Evolutionary conservation across 176 grass and related monocot genomes (phyloP).

Genomic region (Zizania latifolia): DNA sequence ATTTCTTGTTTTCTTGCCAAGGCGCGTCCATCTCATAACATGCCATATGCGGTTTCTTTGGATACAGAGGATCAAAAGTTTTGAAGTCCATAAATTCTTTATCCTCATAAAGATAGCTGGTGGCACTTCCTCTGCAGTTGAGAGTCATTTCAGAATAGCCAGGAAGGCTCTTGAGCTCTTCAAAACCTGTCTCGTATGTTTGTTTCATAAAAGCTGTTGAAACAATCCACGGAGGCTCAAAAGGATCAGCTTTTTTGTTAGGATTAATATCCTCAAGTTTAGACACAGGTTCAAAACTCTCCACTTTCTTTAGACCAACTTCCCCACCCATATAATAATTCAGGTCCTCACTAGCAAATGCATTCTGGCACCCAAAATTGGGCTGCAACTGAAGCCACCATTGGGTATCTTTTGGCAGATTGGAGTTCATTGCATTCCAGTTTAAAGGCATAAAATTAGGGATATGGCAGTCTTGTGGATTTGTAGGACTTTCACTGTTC

Average conservation of each 20-base stretch:
- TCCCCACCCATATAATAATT: conserved; percentile 26
- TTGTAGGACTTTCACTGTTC: conserved; percentile 9
- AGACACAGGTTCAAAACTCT: conserved; percentile 3
- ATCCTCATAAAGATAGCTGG: conserved; percentile 29
- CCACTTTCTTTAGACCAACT: conserved; percentile 23
- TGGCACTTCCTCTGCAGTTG: conserved; percentile 40
- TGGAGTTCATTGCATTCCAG: conserved; percentile 54
- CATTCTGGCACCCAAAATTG: conserved; percentile 55
- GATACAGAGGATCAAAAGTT: conserved; percentile 34
- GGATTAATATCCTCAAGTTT: conserved; percentile 21
- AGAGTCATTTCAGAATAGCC: conserved; percentile 4
- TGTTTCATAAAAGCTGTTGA: conserved; percentile 54
- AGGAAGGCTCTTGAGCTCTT: conserved; percentile 26
- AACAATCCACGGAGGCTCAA: conserved; percentile 35
- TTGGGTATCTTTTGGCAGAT: conserved; percentile 47
- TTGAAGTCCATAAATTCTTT: conserved; percentile 48
- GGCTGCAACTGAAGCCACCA: conserved; percentile 96
- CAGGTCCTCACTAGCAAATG: conserved; percentile 36
- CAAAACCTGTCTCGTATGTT: conserved; percentile 16
- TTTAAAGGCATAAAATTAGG: conserved; percentile 58
- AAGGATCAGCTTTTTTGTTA: conserved; percentile 25
- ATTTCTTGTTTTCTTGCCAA: conserved; percentile 47
- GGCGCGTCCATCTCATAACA: conserved; percentile 32
- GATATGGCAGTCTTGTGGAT: conserved; percentile 33
- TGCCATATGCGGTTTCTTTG: conserved; percentile 36